Conservation (phyloP, 2,329 filamentous ascomycete species). For the Harringtonia lauricola region DNA sequence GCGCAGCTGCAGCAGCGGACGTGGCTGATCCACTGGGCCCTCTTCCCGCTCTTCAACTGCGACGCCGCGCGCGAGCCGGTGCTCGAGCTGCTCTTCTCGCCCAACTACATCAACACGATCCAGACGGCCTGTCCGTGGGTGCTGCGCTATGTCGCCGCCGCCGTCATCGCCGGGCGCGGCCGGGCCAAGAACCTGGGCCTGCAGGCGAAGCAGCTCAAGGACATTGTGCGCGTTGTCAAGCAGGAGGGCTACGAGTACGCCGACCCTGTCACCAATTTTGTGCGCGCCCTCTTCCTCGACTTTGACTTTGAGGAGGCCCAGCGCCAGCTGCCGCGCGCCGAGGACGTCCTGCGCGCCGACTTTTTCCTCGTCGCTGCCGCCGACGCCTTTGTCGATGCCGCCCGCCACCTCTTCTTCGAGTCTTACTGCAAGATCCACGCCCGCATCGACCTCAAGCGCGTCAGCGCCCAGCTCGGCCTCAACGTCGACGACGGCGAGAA, state of each 20-base stretch:
- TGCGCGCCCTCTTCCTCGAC: slow-evolving; percentile 88
- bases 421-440: slow-evolving; percentile 99
- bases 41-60: slow-evolving; percentile 99
- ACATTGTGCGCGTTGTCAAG: slow-evolving; percentile 86
- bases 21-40: slow-evolving; percentile 95
- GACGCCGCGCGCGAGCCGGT: slow-evolving; percentile 82
- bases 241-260: slow-evolving; percentile 97
- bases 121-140: slow-evolving; percentile 97
- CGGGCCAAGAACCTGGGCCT: slow-evolving; percentile 69
- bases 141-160: slow-evolving; percentile 82
- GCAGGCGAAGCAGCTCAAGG: slow-evolving; percentile 98
- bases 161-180: slow-evolving; percentile 86
- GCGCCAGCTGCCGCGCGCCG: slow-evolving; percentile 73
- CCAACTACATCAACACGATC: slow-evolving; percentile 98
- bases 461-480: slow-evolving; percentile 82
- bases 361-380: slow-evolving; percentile 86
- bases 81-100: slow-evolving; percentile 94
- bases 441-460: slow-evolving; percentile 94
- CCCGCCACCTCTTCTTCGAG: slow-evolving; percentile 93
- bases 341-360: slow-evolving; percentile 83
- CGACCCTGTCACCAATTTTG: slow-evolving; percentile 91
- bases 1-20: slow-evolving; percentile 94
- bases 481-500: slow-evolving; percentile 96
- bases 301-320: slow-evolving; percentile 98
- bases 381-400: slow-evolving; percentile 86